phyloP scores from a whole-genome alignment of 106 monocot species.

The Gastrodia elata region DNA sequence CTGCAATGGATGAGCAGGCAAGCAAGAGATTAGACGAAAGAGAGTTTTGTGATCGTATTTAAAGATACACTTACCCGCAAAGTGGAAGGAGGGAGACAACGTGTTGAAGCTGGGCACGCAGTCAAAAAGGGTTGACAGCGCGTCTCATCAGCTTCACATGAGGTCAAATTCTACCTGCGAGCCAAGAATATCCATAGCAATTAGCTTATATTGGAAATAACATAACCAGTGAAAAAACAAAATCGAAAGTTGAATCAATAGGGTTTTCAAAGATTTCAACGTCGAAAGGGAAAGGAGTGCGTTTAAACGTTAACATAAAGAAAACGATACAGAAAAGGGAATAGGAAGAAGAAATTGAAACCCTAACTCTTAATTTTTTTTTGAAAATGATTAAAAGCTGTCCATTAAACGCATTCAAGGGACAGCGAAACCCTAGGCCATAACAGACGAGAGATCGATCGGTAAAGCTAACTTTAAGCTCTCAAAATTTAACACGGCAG shows the following conservation, averaged over 20 bases:
- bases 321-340: neutral
- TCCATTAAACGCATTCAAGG: neutral
- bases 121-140: conserved; percentile 1
- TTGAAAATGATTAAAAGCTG: neutral
- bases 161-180: conserved; percentile 1
- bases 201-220: neutral
- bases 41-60: neutral
- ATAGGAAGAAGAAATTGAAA: neutral
- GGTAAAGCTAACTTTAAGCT: neutral
- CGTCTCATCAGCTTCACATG: neutral
- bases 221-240: neutral
- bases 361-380: neutral
- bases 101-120: conserved; percentile 5
- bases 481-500: neutral
- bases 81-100: neutral
- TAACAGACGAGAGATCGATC: neutral
- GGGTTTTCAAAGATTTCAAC: neutral
- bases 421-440: neutral
- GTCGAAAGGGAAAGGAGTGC: neutral
- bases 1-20: neutral
- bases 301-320: neutral
- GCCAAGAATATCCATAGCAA: neutral
- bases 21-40: neutral
- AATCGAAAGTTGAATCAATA: neutral
- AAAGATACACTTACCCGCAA: neutral